phyloP scores from a whole-genome alignment of 768 basidiomycete genomes.

The Lepiota subincarnata region DNA sequence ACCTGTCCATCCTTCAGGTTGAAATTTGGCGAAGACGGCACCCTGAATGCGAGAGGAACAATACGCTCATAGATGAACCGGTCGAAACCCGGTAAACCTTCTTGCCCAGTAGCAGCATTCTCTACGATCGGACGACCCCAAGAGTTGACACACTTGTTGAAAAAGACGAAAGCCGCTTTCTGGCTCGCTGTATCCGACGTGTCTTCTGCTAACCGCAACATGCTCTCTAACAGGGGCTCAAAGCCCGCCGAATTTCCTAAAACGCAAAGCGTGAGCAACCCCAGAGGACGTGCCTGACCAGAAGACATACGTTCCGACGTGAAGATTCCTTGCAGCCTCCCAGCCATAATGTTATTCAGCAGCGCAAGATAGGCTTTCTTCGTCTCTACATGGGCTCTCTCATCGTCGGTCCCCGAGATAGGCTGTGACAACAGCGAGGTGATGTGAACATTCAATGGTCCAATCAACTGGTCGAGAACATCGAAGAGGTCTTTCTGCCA shows the following conservation, averaged over 20 bases:
- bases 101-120: conserved; percentile 30
- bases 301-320: conserved; percentile 74
- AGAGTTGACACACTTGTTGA: conserved; percentile 58
- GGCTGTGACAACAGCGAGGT: conserved; percentile 76
- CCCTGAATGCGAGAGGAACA: conserved; percentile 76
- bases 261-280: conserved; percentile 2
- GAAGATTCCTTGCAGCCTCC: conserved; percentile 81
- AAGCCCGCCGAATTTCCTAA: conserved; percentile 52
- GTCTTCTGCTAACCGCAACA: conserved; percentile 72
- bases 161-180: conserved; percentile 76
- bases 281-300: not conserved
- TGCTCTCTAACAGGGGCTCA: conserved; percentile 70
- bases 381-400: conserved; percentile 70
- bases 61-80: conserved; percentile 85
- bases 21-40: conserved; percentile 75
- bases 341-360: conserved; percentile 73
- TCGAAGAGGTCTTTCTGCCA: conserved; percentile 76
- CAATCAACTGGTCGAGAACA: conserved; percentile 86
- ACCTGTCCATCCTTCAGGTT: conserved; percentile 89
- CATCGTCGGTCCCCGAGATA: conserved; percentile 83
- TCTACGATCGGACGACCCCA: conserved; percentile 55
- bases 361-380: conserved; percentile 86
- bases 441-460: conserved; percentile 82
- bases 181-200: conserved; percentile 71
- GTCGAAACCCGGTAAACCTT: conserved; percentile 82